These are phyloP conservation scores for Colletotrichum sp. DNA, from an alignment of 2,329 filamentous ascomycete species.

Conservation along the genomic window DNA sequence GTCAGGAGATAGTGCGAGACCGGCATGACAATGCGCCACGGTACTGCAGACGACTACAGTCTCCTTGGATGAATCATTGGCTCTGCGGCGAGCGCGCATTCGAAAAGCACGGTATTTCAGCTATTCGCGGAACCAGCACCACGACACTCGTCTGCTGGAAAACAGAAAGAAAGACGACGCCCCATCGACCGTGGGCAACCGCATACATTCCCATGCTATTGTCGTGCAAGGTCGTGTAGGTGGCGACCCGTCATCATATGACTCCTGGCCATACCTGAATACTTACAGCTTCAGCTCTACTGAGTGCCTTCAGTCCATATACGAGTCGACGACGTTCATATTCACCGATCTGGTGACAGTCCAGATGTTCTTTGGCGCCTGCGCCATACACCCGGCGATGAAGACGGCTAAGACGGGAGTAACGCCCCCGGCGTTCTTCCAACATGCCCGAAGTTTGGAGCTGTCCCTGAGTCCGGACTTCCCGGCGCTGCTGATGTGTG, in stretches of 20 bases:
- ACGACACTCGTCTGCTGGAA: not conserved
- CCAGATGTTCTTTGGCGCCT: not conserved
- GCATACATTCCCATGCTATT: slow-evolving; percentile 2
- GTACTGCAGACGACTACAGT: not conserved
- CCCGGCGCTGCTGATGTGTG: not conserved
- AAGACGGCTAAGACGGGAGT: not conserved
- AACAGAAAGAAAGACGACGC: not conserved
- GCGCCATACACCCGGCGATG: not conserved
- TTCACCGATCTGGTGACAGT: not conserved
- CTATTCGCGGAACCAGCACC: not conserved
- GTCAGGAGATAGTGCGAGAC: not conserved
- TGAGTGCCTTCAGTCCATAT: slow-evolving; percentile 4
- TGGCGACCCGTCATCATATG: not conserved
- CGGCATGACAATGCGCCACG: not conserved
- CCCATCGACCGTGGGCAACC: not conserved
- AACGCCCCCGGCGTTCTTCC: not conserved
- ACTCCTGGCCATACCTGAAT: not conserved
- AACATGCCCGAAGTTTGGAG: not conserved
- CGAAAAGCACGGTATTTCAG: not conserved
- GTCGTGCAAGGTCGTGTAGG: slow-evolving; percentile 4
- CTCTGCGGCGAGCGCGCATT: not conserved
- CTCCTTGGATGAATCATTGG: slow-evolving; percentile 9
- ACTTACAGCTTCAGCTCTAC: not conserved
- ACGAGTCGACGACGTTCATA: slow-evolving; percentile 4
- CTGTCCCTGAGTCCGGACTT: not conserved